Base-by-base conservation (phyloP, 768 basidiomycete species). In the Kwoniella sp. region DNA sequence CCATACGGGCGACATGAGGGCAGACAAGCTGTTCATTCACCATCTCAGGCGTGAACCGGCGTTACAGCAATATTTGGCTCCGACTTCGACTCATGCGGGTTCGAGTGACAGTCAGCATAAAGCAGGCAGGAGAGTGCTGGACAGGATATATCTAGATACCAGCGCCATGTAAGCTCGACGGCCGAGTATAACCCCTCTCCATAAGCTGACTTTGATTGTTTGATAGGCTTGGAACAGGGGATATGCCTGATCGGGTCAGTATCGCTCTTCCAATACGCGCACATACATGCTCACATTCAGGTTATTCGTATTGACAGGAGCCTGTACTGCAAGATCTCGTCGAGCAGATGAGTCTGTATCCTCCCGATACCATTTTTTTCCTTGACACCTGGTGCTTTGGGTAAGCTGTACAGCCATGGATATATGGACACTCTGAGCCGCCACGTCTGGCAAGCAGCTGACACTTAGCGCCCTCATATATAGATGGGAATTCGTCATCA, bases 311-410 rank as follows among this genome's bases (percentile, higher is more conserved):
- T n/a, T n/a, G n/a, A 1, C 69, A 95, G 92, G 83, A 84, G 23
- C 82, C 85, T 20, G 93, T 90, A 0, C 86, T 87, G 0, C 69
- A 82, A 26, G 90, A 88, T 1, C 81, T 95, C 2, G 79, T 92
- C 22, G 82, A 86, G 20, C 83, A 96, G 0, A 89, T 97, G 80
- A 82, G 83, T 11, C 74, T 87, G 2, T 90, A 89, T 62, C 89
- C 92, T 0, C 66, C 82, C 0, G 82, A 84, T 3, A 88, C 88
- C 0, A 83, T 86, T 60, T 96, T 98, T 82, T 97, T 90, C 82
- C 84, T 99, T 63, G 95, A 96, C 74, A 77, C 86, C 0, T 99
- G 95, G 95, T 95, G 94, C 0, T 94, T 90, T 89, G 95, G 95
- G 75, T 79, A 41, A 71, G 73, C 61, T 48, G 22, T 9, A 25